Conservation (phyloP, 2,329 filamentous ascomycete species). For the Neofusicoccum parvum region DNA sequence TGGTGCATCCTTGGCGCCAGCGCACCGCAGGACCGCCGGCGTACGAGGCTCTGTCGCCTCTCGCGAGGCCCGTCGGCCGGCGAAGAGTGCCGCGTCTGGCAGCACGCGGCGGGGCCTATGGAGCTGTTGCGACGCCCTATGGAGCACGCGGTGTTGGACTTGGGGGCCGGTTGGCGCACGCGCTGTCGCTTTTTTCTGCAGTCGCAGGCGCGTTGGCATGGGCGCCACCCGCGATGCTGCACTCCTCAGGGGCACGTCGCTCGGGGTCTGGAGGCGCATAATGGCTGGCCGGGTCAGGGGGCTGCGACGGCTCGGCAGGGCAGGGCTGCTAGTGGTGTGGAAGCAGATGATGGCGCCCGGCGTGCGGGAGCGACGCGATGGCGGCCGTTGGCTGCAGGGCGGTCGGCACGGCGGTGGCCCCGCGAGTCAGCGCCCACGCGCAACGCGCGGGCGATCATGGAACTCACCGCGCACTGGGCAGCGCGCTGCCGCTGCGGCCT, state of each 20-base stretch:
- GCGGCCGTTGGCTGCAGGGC: slow-evolving; percentile 1
- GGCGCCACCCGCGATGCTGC: background rate
- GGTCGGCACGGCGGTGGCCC: background rate
- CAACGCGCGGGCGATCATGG: slow-evolving; percentile 14
- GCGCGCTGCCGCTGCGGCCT: too few species aligned
- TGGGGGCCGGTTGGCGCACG: background rate
- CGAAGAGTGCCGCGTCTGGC: background rate
- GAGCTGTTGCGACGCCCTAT: background rate
- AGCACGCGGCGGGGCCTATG: background rate
- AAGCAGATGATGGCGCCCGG: background rate
- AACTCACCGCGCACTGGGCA: background rate
- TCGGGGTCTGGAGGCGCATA: background rate
- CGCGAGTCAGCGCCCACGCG: background rate
- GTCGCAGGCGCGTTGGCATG: too few species aligned
- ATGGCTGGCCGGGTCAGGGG: background rate
- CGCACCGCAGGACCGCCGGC: background rate
- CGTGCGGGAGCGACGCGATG: background rate
- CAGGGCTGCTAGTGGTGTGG: background rate
- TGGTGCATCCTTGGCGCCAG: background rate
- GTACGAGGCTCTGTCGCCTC: background rate
- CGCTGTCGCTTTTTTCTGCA: background rate
- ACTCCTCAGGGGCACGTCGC: background rate
- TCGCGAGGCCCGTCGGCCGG: background rate
- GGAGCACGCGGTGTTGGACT: background rate
- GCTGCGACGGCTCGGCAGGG: slow-evolving; percentile 1